A percentile compares a stretch with the other conserved stretches of the same genome.
Conservation (phyloP, 257 asterid genomes). For the Lithospermum erythrorhizon region DNA sequence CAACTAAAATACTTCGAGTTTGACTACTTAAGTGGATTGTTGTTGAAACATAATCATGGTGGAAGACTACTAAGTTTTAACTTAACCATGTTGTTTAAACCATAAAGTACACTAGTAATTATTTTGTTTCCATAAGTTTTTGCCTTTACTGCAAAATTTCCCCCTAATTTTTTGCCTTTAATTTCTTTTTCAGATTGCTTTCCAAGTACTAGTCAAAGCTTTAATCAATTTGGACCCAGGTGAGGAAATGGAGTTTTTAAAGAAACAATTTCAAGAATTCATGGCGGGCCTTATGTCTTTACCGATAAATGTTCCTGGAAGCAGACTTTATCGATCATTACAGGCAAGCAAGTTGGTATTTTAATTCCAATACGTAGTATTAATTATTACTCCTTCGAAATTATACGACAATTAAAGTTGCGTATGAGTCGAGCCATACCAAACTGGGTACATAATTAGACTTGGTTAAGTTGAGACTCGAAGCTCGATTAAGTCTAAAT, state of each 20-base stretch:
- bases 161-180: not conserved
- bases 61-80: constrained; percentile 8
- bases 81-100: constrained; percentile 30
- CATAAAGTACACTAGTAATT: constrained; percentile 22
- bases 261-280: constrained; percentile 75
- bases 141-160: constrained; percentile 11
- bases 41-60: constrained; percentile 21
- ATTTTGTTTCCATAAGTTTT: constrained; percentile 28
- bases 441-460: no score
- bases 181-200: constrained; percentile 50
- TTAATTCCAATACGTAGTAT: not conserved
- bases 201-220: constrained; percentile 73
- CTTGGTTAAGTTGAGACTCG: no score
- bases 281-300: constrained; percentile 86
- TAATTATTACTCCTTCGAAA: not conserved
- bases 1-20: not conserved
- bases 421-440: no score
- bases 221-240: constrained; percentile 66
- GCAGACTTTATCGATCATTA: constrained; percentile 65
- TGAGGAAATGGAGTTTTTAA: constrained; percentile 54
- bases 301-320: constrained; percentile 77
- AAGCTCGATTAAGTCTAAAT: no score
- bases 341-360: constrained; percentile 34
- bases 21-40: not conserved
- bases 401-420: not conserved